These are phyloP conservation scores for Termitomyces sp. DNA, from an alignment of 768 basidiomycete genomes.

Conservation along the genomic window DNA sequence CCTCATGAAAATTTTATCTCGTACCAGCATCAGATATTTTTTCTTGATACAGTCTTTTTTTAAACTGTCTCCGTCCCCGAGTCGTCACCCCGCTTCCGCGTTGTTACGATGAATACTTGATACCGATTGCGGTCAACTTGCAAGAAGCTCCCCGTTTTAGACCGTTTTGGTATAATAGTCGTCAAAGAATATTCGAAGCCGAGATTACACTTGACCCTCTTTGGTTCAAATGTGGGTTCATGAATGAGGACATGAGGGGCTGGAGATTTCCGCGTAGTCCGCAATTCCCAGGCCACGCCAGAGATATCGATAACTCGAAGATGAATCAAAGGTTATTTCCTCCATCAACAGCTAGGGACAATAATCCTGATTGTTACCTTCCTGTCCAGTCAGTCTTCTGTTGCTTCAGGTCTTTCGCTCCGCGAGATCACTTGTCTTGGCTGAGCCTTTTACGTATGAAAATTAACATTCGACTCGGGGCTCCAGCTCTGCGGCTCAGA, in stretches of 20 bases:
- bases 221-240: background rate
- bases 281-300: background rate
- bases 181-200: background rate
- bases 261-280: background rate
- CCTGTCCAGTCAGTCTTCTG: background rate
- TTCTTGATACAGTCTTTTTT: background rate
- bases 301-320: background rate
- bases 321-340: background rate
- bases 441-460: background rate
- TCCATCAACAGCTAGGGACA: background rate
- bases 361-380: background rate
- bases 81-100: background rate
- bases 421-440: background rate
- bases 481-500: background rate
- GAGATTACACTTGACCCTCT: background rate
- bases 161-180: background rate
- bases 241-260: background rate
- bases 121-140: background rate
- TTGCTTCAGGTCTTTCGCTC: background rate
- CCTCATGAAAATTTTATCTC: background rate
- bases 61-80: background rate
- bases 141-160: background rate
- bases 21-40: background rate
- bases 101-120: too few species aligned
- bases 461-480: background rate